Conservation (phyloP, 2,329 filamentous ascomycete species). For the Shiraia bambusicola region DNA sequence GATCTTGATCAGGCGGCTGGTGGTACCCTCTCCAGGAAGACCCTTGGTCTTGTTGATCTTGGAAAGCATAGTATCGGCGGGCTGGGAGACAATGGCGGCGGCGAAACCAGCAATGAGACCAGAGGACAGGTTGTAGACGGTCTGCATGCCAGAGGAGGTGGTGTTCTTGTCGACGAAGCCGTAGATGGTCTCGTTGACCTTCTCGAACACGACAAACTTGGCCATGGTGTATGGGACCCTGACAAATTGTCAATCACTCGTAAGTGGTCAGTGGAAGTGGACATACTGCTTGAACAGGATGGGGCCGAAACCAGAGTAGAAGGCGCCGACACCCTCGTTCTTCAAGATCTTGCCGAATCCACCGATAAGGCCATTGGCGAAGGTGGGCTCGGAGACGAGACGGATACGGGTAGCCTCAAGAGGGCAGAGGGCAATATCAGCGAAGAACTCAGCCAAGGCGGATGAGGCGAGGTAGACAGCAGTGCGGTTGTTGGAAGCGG, state of each 20-base stretch:
- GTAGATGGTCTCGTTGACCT: conserved; percentile 77
- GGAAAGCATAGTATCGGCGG: conserved; percentile 89
- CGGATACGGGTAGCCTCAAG: conserved; percentile 92
- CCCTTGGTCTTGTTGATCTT: conserved; percentile 97
- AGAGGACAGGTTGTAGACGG: conserved; percentile 78
- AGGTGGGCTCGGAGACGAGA: conserved; percentile 84
- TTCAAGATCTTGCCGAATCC: conserved; percentile 82
- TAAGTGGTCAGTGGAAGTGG: background rate
- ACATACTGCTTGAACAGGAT: conserved; percentile 49
- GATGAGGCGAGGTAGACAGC: conserved; percentile 74
- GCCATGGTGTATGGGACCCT: conserved; percentile 92
- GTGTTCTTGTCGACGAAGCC: conserved; percentile 67
- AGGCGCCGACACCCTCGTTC: conserved; percentile 79
- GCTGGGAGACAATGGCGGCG: conserved; percentile 83
- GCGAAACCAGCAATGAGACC: conserved; percentile 86
- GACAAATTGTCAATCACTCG: conserved; percentile 20
- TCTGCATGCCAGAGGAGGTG: conserved; percentile 69
- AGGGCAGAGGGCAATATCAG: conserved; percentile 82
- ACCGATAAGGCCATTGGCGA: conserved; percentile 75
- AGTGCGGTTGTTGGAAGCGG: conserved; percentile 74
- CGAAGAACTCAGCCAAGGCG: conserved; percentile 64
- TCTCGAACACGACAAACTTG: conserved; percentile 94
- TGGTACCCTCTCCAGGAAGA: conserved; percentile 80
- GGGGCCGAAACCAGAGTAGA: conserved; percentile 84
- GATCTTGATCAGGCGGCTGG: conserved; percentile 82